Base-by-base conservation (phyloP, 1,284 basidiomycete genomes). In the Volvariella volvacea region DNA sequence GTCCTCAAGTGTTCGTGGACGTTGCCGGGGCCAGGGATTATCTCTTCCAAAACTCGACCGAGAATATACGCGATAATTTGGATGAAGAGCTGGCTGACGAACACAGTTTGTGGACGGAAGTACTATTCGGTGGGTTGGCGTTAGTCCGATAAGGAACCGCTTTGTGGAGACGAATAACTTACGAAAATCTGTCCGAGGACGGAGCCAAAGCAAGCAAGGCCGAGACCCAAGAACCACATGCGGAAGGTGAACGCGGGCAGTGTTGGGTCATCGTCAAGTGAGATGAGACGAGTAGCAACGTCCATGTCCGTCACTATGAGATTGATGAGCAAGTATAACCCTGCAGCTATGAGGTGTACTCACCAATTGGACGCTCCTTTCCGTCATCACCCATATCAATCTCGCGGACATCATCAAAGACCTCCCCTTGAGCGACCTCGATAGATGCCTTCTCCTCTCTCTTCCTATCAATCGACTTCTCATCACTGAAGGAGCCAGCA, bases 161-260 rank as follows among this genome's bases (percentile, higher is more conserved):
- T 22, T 1, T 22, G 34, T 14, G 17, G 22, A 25, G 12, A 31
- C 17, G 19, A 40, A 21, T 9, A 25, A 61, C 71, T 30, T 55
- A 75, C 74, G 56, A 78, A 78, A 45, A 78, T 74, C 53, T 77
- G 74, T 15, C 75, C 76, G 9, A 80, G 64, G 6, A 79, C 74
- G 25, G 76, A 67, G 14, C 71, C 74, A 56, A 80, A 77, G 50
- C 73, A 74, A 3, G 74, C 65, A 2, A 79, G 64, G 3, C 76
- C 77, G 58, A 66, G 63, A 60, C 55, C 77, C 3, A 70, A 50
- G 46, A 69, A 68, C 62, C 65, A 69, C 63, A 69, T 66, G 4
- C 69, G 54, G 48, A 71, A 67, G 0, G 67, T 70, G 48, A 61
- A 70, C 10, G 70, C 63, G 8, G 72, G 76, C 19, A 79, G 63